phyloP scores from a whole-genome alignment of 2,329 filamentous ascomycete species.

The Metarhizium guizhouense region DNA sequence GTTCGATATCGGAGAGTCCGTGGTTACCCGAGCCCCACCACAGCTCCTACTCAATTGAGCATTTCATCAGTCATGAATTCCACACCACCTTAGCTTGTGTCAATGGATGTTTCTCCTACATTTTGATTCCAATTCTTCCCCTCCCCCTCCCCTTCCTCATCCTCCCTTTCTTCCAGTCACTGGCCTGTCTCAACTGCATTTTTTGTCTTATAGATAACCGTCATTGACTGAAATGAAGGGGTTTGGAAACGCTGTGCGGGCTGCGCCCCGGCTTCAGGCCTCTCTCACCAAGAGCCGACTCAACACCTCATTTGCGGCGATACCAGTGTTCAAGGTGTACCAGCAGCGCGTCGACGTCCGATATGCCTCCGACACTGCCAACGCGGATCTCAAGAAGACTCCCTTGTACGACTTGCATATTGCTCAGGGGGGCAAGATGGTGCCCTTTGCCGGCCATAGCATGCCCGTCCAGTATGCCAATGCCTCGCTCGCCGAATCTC shows the following conservation, averaged over 20 bases:
- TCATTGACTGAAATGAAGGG: conserved; percentile 19
- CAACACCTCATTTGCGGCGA: conserved; percentile 7
- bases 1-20: conserved; percentile 17
- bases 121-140: conserved; percentile 2
- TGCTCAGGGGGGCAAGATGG: conserved; percentile 79
- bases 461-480: conserved; percentile 89
- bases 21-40: conserved; percentile 17
- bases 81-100: not conserved
- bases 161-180: not conserved
- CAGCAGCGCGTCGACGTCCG: conserved; percentile 14
- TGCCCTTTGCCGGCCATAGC: conserved; percentile 85
- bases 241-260: conserved; percentile 20
- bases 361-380: conserved; percentile 14
- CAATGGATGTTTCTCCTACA: not conserved
- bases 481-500: conserved; percentile 71
- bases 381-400: conserved; percentile 40
- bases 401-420: conserved; percentile 73
- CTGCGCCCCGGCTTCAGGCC: conserved; percentile 18
- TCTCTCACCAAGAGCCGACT: not conserved
- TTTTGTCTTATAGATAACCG: conserved; percentile 1
- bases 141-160: conserved; percentile 7
- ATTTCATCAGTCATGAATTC: conserved; percentile 9
- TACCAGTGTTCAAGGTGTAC: conserved; percentile 2
- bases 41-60: conserved; percentile 9
- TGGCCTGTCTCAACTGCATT: not conserved